A percentile compares a stretch with the other conserved stretches of the same genome.
phyloP scores from a whole-genome alignment of 1,284 basidiomycete species.

The Boletellus deceptivus region DNA sequence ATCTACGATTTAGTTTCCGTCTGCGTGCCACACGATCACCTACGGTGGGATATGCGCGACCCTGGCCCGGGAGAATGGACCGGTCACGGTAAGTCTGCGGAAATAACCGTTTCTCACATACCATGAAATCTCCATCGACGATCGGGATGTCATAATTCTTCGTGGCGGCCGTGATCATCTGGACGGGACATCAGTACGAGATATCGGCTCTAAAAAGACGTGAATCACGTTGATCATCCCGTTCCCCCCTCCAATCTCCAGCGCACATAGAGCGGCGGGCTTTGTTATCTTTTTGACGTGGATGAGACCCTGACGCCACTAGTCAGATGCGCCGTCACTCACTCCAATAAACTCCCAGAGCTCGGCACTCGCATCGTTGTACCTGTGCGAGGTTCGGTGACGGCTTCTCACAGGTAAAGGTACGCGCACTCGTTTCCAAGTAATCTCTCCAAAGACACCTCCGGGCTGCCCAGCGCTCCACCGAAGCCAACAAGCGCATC shows the following conservation, averaged over 20 bases:
- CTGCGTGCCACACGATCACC: conserved; percentile 9
- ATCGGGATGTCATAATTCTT: conserved; percentile 38
- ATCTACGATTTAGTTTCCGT: background rate
- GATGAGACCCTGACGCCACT: conserved; percentile 10
- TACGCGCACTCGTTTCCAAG: conserved; percentile 40
- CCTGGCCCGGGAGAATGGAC: conserved; percentile 16
- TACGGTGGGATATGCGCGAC: conserved; percentile 38
- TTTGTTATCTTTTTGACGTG: conserved; percentile 31
- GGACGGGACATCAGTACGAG: conserved; percentile 10
- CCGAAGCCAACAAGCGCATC: conserved; percentile 38
- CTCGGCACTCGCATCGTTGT: conserved; percentile 31
- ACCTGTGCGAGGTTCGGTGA: conserved; percentile 15
- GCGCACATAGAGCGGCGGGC: conserved; percentile 36
- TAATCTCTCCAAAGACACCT: conserved; percentile 37
- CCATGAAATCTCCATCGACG: conserved; percentile 53
- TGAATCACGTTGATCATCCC: conserved; percentile 47
- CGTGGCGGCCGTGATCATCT: conserved; percentile 39
- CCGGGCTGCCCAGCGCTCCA: conserved; percentile 37
- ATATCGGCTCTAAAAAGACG: background rate
- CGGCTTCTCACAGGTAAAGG: background rate
- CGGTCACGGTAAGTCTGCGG: conserved; percentile 7
- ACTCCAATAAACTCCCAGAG: conserved; percentile 30
- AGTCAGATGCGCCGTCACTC: background rate
- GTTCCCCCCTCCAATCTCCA: conserved; percentile 59
- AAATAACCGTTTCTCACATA: conserved; percentile 12